phyloP scores from a whole-genome alignment of 208 protist species.

The Tritrichomonas musculus region DNA sequence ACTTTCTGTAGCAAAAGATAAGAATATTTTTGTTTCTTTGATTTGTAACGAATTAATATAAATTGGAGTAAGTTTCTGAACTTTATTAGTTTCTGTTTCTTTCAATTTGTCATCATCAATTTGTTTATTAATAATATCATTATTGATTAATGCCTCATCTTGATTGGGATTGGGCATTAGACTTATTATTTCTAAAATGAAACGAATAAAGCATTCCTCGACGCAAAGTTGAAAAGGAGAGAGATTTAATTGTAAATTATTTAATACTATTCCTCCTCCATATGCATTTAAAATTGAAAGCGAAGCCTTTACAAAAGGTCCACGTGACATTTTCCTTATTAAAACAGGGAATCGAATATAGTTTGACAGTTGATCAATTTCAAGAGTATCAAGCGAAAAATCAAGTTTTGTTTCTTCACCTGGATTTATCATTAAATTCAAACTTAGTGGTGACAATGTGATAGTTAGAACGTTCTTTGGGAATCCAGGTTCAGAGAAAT shows the following conservation, averaged over 20 bases:
- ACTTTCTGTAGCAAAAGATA: conserved; percentile 14
- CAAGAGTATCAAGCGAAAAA: background rate
- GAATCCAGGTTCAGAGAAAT: background rate
- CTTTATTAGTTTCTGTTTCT: background rate
- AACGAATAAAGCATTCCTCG: background rate
- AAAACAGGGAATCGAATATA: background rate
- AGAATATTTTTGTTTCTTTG: background rate
- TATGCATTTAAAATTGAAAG: background rate
- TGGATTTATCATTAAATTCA: background rate
- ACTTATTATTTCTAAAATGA: background rate
- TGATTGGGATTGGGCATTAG: background rate
- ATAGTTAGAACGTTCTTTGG: background rate
- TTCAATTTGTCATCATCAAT: background rate
- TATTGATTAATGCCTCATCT: no score
- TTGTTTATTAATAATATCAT: no score
- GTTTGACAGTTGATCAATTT: background rate
- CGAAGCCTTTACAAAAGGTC: background rate
- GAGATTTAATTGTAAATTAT: background rate
- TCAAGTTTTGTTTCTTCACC: background rate
- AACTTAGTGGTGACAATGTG: background rate
- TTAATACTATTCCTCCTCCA: background rate
- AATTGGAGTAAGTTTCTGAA: background rate
- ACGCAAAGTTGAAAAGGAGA: background rate
- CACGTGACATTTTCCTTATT: background rate
- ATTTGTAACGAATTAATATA: background rate